Conservation (phyloP, 805 yeast species). For the Schwanniomyces pseudopolymorphus region DNA sequence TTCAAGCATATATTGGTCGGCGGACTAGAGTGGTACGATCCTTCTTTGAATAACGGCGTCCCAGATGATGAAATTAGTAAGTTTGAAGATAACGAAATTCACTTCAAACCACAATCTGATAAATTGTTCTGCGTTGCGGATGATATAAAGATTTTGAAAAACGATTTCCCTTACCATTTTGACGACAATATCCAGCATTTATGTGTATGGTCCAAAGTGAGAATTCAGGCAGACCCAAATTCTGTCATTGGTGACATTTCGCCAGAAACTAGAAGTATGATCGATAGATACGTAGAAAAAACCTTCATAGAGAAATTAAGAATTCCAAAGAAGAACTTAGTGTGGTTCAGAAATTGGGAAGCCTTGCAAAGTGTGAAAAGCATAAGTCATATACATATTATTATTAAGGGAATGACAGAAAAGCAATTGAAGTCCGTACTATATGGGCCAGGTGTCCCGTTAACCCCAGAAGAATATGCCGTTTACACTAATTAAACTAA, state of each 20-base stretch:
- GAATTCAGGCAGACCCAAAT: constrained; percentile 50
- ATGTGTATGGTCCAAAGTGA: constrained; percentile 66
- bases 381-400: constrained; percentile 69
- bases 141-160: constrained; percentile 49
- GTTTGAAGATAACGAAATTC: constrained; percentile 12
- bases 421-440: constrained; percentile 19
- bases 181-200: constrained; percentile 53
- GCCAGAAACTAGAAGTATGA: constrained; percentile 34
- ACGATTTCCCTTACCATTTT: constrained; percentile 70
- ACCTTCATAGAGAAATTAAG: constrained; percentile 51
- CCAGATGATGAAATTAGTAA: constrained; percentile 13
- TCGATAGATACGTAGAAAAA: constrained; percentile 45
- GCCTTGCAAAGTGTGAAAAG: constrained; percentile 65
- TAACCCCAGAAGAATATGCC: constrained; percentile 12
- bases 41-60: constrained; percentile 21
- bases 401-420: constrained; percentile 43
- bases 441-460: constrained; percentile 13
- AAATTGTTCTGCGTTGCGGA: constrained; percentile 39
- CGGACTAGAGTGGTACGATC: constrained; percentile 52
- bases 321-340: constrained; percentile 35
- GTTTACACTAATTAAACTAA: neutral
- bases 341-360: constrained; percentile 76
- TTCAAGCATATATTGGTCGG: constrained; percentile 48
- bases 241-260: constrained; percentile 55
- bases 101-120: constrained; percentile 26